These are phyloP conservation scores for Oryza officinalis DNA, from an alignment of 176 grass and related monocot genomes.

Conservation along the genomic window DNA sequence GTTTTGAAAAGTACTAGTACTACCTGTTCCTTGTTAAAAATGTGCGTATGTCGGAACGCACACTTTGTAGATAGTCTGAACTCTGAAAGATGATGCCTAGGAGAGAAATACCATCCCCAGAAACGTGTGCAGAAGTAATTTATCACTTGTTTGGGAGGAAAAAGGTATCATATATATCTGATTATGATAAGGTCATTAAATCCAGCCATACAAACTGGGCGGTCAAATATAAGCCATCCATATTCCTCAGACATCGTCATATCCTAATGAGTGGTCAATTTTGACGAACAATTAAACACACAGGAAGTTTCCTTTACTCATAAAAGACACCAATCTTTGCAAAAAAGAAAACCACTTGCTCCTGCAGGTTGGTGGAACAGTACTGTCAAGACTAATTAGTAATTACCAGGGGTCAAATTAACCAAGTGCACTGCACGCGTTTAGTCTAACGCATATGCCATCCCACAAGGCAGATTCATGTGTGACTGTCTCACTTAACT, in stretches of 20 bases:
- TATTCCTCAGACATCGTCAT: not conserved
- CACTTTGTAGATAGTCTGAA: not conserved
- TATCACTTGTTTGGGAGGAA: not conserved
- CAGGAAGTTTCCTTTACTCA: not conserved
- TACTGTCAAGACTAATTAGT: not conserved
- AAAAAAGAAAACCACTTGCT: not conserved
- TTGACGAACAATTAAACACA: not conserved
- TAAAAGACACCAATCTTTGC: not conserved
- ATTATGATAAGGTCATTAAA: not conserved
- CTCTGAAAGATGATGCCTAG: not conserved
- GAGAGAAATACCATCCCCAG: not conserved
- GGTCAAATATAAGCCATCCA: conserved; percentile 23
- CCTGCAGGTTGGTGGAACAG: not conserved
- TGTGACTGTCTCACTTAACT: not conserved
- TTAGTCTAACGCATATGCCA: not conserved
- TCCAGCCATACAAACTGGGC: conserved; percentile 17
- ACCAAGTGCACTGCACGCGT: not conserved
- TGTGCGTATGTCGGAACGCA: not conserved
- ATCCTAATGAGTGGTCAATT: not conserved
- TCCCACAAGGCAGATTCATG: not conserved
- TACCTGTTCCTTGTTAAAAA: not conserved
- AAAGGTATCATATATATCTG: not conserved
- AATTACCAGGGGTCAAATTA: not conserved
- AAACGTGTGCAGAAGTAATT: not conserved
- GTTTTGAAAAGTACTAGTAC: not conserved